Evolutionary conservation across 192 early-diverging fungal genomes (phyloP).

Genomic region (Podila verticillata): DNA sequence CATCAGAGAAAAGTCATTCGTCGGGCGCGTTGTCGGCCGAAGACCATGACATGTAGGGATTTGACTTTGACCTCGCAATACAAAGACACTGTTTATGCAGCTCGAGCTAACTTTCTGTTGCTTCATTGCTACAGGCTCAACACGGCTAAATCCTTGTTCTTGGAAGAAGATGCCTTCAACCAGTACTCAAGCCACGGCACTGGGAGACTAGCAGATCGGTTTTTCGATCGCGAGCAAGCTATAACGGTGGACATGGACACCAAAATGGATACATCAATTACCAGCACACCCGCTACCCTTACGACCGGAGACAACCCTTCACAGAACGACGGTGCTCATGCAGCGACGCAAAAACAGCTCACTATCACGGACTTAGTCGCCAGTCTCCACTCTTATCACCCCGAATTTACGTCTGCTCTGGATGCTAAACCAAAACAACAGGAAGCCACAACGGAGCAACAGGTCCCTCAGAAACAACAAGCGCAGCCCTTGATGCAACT

Average conservation of each 20-base stretch:
- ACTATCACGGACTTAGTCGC: not conserved
- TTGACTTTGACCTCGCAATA: not conserved
- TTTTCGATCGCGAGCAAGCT: not conserved
- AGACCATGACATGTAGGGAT: not conserved
- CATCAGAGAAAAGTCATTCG: not conserved
- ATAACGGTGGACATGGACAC: not conserved
- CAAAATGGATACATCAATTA: not conserved
- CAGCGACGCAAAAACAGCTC: not conserved
- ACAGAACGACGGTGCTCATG: not conserved
- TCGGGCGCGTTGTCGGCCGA: not conserved
- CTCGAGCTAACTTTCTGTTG: not conserved
- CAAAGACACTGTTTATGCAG: not conserved
- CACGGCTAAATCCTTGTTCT: not conserved
- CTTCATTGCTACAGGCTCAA: not conserved
- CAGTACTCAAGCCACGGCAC: constrained; percentile 9
- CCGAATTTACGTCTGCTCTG: not conserved
- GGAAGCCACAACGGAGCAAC: not conserved
- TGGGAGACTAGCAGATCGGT: constrained; percentile 4
- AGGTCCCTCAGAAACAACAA: constrained; percentile 10
- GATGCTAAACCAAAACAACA: not conserved
- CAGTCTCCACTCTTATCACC: not conserved
- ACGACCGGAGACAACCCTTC: not conserved
- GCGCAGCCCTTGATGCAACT: not conserved
- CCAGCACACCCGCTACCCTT: not conserved
- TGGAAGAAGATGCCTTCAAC: constrained; percentile 26